Evolutionary conservation across 148 eudicot genomes (phyloP).

Genomic region (Diospyros kaki): DNA sequence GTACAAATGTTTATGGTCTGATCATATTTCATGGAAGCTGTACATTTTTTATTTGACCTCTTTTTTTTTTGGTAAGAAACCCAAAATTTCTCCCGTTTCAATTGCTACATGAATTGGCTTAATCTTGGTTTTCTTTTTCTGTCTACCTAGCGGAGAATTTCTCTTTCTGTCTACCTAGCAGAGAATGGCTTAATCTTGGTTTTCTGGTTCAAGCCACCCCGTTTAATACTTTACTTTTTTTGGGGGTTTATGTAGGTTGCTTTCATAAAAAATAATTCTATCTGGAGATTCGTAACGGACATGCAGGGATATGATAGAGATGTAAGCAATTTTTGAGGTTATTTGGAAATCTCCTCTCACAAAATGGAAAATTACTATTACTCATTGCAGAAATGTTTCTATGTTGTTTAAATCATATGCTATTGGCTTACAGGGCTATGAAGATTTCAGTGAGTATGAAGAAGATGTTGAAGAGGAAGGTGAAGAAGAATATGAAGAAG

Average conservation of each 20-base stretch:
- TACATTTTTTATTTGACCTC: not conserved
- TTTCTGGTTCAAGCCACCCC: not conserved
- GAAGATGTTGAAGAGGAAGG: constrained; percentile 43
- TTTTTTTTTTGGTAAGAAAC: not conserved
- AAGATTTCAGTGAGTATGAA: constrained; percentile 65
- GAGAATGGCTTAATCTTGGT: not conserved
- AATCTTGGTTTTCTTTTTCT: not conserved
- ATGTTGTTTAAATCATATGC: constrained; percentile 4
- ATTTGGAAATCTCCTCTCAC: not conserved
- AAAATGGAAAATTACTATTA: too few species aligned
- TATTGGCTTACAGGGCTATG: constrained; percentile 34
- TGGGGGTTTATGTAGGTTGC: not conserved
- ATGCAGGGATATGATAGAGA: constrained; percentile 34
- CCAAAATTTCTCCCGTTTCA: not conserved
- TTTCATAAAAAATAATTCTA: not conserved
- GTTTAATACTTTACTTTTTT: not conserved
- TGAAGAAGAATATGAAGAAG: constrained; percentile 27
- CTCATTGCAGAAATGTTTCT: not conserved
- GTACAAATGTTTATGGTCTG: not conserved
- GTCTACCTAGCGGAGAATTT: not conserved
- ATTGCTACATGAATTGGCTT: not conserved
- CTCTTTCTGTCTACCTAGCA: not conserved
- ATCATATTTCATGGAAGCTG: not conserved
- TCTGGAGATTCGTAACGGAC: constrained; percentile 8
- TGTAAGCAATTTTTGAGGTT: constrained; percentile 22